Conservation (phyloP, 208 protist species). For the Wallacemonas sp. region DNA sequence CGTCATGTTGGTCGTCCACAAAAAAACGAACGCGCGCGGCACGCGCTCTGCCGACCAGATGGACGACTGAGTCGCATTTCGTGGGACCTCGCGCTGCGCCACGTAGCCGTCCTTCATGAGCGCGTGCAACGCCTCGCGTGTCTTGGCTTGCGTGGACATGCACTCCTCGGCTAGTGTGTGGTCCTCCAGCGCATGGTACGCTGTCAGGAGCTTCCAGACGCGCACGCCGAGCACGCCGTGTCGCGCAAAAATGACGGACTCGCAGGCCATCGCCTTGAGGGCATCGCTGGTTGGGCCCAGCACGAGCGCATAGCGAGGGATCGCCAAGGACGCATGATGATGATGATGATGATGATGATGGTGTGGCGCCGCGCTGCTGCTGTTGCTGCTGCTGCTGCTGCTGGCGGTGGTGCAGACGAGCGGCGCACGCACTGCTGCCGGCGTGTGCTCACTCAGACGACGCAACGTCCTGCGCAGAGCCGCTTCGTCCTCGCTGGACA, state of each 20-base stretch:
- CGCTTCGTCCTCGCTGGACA: conserved; percentile 19
- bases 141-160: conserved; percentile 61
- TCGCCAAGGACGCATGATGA: background rate
- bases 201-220: conserved; percentile 73
- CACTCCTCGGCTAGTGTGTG: conserved; percentile 76
- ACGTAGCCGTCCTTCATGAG: conserved; percentile 81
- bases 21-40: conserved; percentile 60
- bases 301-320: conserved; percentile 26
- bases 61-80: conserved; percentile 26
- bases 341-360: background rate
- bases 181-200: conserved; percentile 80
- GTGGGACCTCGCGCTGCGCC: conserved; percentile 69
- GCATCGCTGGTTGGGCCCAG: conserved; percentile 35
- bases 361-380: too few species aligned
- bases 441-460: conserved; percentile 30
- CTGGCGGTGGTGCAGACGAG: background rate
- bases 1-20: conserved; percentile 52
- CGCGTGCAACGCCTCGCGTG: conserved; percentile 70
- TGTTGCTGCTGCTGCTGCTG: too few species aligned
- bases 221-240: conserved; percentile 83
- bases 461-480: conserved; percentile 25
- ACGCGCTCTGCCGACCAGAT: conserved; percentile 40
- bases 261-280: conserved; percentile 52
- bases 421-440: conserved; percentile 21
- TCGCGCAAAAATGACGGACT: conserved; percentile 72